phyloP scores from a whole-genome alignment of 192 early-diverging fungal species.

The Coemansia aciculifera region DNA sequence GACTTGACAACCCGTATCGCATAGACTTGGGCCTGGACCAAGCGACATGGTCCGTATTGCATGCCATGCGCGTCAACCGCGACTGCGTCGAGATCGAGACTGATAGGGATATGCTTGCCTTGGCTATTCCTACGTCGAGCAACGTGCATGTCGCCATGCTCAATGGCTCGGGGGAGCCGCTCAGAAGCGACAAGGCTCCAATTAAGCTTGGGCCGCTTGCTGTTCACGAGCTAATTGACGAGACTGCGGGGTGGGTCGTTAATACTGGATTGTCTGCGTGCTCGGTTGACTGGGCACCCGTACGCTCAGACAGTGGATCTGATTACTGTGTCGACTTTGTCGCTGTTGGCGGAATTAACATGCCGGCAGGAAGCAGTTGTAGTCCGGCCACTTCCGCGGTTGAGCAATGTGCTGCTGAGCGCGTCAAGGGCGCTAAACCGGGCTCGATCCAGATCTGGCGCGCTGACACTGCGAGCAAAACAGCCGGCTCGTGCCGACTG shows the following conservation, averaged over 20 bases:
- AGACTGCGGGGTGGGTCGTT: slow-evolving; percentile 18
- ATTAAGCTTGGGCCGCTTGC: slow-evolving; percentile 4
- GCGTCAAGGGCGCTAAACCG: slow-evolving; percentile 19
- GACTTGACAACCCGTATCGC: slow-evolving; percentile 16
- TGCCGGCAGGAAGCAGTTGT: background rate
- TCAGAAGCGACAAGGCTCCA: background rate
- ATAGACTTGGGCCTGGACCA: slow-evolving; percentile 34
- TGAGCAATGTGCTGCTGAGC: slow-evolving; percentile 5
- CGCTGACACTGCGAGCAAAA: background rate
- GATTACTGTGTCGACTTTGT: slow-evolving; percentile 18
- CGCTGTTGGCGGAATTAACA: slow-evolving; percentile 27
- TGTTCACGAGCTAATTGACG: slow-evolving; percentile 2
- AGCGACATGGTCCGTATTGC: slow-evolving; percentile 23
- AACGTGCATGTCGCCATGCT: background rate
- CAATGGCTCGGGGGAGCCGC: background rate
- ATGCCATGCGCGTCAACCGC: slow-evolving; percentile 3
- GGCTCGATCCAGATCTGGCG: slow-evolving; percentile 44
- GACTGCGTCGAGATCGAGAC: slow-evolving; percentile 10
- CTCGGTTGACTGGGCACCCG: slow-evolving; percentile 41
- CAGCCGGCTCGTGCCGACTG: slow-evolving; percentile 13
- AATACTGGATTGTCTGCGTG: slow-evolving; percentile 21
- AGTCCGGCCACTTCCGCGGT: background rate
- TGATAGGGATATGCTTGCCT: background rate
- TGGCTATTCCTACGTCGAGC: background rate
- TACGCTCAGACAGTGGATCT: slow-evolving; percentile 3